Percentiles rank a stretch among this genome's conserved stretches.
These are phyloP conservation scores for Colletotrichum godetiae DNA, from an alignment of 2,329 filamentous ascomycete genomes.

Conservation along the genomic window DNA sequence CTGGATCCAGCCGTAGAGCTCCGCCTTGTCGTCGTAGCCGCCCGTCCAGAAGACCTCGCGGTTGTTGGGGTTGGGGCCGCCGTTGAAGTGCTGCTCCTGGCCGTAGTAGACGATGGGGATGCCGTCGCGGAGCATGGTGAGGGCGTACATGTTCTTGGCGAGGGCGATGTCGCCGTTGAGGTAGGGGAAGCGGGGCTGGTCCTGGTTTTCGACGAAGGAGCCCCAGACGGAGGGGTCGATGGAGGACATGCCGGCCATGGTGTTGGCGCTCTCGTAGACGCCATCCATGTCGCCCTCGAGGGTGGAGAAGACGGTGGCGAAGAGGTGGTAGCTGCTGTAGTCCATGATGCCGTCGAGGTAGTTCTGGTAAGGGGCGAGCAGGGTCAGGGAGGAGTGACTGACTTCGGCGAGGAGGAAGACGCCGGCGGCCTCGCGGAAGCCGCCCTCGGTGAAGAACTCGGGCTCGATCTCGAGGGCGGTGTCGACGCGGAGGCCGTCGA, in stretches of 20 bases:
- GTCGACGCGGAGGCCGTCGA: conserved; percentile 72
- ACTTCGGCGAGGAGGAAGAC: conserved; percentile 73
- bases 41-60: conserved; percentile 68
- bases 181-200: conserved; percentile 59
- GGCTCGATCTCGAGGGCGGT: conserved; percentile 71
- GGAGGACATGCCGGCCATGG: conserved; percentile 36
- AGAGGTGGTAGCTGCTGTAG: conserved; percentile 62
- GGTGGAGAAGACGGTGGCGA: conserved; percentile 8
- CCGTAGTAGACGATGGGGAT: conserved; percentile 75
- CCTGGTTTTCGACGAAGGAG: conserved; percentile 69
- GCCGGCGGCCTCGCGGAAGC: conserved; percentile 63
- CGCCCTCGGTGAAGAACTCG: conserved; percentile 61
- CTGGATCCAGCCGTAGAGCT: conserved; percentile 61
- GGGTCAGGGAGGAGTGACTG: conserved; percentile 61
- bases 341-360: conserved; percentile 69
- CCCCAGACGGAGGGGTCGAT: conserved; percentile 42
- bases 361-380: conserved; percentile 63
- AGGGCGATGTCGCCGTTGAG: conserved; percentile 66
- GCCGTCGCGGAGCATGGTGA: conserved; percentile 69
- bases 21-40: conserved; percentile 55
- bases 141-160: conserved; percentile 70
- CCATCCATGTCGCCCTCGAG: conserved; percentile 39
- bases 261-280: conserved; percentile 41
- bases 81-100: conserved; percentile 70
- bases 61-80: conserved; percentile 58